Evolutionary conservation across 1,284 basidiomycete species (phyloP), one percentile per base, ranked within the genome.

Genomic region (Moesziomyces globuligerus): DNA sequence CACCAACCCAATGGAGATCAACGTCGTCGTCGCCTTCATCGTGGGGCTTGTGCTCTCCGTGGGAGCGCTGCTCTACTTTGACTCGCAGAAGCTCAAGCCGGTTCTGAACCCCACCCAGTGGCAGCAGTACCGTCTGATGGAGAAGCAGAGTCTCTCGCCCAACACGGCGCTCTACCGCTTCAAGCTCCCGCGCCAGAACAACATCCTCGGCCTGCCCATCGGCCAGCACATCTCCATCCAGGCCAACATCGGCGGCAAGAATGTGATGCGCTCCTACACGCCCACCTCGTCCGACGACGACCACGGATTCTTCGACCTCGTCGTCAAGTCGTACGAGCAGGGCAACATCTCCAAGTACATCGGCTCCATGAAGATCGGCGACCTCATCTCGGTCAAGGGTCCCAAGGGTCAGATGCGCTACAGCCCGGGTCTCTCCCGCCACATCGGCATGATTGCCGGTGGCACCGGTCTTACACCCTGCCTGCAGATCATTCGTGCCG

Each of bases 101-200:
- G 88, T 89, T 21, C 86, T 96, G 57, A 87, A 91, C 83, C 87
- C 91, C 4, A 86, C 86, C 58, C 85, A 86, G 55, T 98, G 92
- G 90, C 88, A 91, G 80, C 86, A 90, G 62, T 97, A 92, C 85
- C 87, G 90, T 45, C 88, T 98, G 54, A 85, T 86, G 64, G 87
- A 91, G 78, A 96, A 94, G 85, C 90, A 89, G 46, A 85, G 88
- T 73, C 86, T 98, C 60, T 96, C 94, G n/a, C 91, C 90, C 69
- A 98, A 98, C 85, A 96, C 94, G 48, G 93, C 94, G 61, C 86
- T 94, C 74, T 98, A 98, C 86, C 93, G 93, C 68, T 96, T 97
- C 83, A 88, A 86, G 40, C 87, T 98, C 15, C 91, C 92, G 24
- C 85, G 86, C 64, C 76, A 86, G 1, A 87, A 89, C 43, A 90